Percentiles rank a stretch among this genome's conserved stretches.
These are phyloP conservation scores for Tilletia indica DNA, from an alignment of 1,284 basidiomycete species.

Conservation along the genomic window DNA sequence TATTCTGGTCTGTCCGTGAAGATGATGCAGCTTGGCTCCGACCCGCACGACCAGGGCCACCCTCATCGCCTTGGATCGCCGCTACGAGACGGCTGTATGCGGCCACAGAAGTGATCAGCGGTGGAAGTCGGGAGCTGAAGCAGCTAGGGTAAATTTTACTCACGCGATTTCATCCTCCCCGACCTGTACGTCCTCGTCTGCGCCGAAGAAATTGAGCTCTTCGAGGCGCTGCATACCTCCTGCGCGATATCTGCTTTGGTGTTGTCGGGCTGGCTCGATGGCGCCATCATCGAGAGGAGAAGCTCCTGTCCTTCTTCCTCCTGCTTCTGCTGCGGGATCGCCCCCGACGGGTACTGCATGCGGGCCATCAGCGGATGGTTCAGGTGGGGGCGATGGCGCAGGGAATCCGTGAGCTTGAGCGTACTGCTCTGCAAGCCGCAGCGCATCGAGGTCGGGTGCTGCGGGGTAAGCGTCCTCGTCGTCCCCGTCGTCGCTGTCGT, in stretches of 20 bases:
- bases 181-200: conserved; percentile 29
- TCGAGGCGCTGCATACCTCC: conserved; percentile 24
- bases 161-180: conserved; percentile 31
- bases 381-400: not conserved
- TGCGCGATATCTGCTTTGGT: conserved; percentile 16
- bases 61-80: conserved; percentile 19
- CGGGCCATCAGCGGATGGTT: no score
- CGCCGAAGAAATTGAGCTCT: not conserved
- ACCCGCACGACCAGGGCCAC: conserved; percentile 21
- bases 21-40: no score
- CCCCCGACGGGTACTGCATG: no score
- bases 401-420: not conserved
- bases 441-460: conserved; percentile 18
- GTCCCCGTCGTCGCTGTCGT: conserved; percentile 33
- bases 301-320: not conserved
- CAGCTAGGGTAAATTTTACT: conserved; percentile 15
- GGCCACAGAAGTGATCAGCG: not conserved
- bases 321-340: conserved; percentile 18
- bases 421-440: conserved; percentile 17
- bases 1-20: no score
- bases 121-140: conserved; percentile 35
- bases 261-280: conserved; percentile 12
- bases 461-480: conserved; percentile 25
- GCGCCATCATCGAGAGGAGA: no score
- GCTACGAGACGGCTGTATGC: conserved; percentile 3